Percentiles rank a stretch among this genome's conserved stretches.
Evolutionary conservation across 1,284 basidiomycete genomes (phyloP).

Genomic region (Xerocomus alliaceus): DNA sequence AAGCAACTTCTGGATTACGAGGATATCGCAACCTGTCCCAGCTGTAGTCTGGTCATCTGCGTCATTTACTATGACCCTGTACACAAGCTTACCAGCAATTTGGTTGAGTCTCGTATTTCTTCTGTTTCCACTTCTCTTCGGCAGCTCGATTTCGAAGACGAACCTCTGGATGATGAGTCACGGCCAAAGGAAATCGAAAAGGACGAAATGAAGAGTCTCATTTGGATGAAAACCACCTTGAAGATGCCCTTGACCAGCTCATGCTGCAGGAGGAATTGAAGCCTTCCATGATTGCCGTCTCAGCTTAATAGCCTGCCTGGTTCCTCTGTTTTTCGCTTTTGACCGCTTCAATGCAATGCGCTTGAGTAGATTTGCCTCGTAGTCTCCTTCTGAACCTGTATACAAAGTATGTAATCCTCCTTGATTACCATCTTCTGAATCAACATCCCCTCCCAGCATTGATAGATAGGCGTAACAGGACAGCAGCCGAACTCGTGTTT

Average conservation of each 20-base stretch:
- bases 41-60: constrained; percentile 92
- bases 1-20: constrained; percentile 89
- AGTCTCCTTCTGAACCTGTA: too few species aligned
- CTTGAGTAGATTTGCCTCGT: constrained; percentile 4
- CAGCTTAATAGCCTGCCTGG: constrained; percentile 14
- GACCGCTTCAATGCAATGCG: neutral
- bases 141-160: constrained; percentile 78
- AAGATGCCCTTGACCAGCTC: constrained; percentile 71
- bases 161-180: constrained; percentile 56
- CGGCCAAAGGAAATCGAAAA: constrained; percentile 50
- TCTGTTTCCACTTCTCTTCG: constrained; percentile 1
- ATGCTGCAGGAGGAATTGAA: constrained; percentile 47
- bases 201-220: constrained; percentile 49
- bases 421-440: too few species aligned
- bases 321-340: neutral
- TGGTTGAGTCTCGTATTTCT: neutral
- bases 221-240: constrained; percentile 57
- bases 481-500: too few species aligned
- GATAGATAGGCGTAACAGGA: too few species aligned
- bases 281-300: constrained; percentile 17
- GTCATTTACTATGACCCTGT: constrained; percentile 97
- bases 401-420: too few species aligned
- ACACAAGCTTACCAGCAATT: constrained; percentile 43
- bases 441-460: too few species aligned
- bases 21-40: constrained; percentile 97